A percentile compares a stretch with the other conserved stretches of the same genome.
phyloP scores from a whole-genome alignment of 2,329 filamentous ascomycete species.

The Uncinocarpus reesii region DNA sequence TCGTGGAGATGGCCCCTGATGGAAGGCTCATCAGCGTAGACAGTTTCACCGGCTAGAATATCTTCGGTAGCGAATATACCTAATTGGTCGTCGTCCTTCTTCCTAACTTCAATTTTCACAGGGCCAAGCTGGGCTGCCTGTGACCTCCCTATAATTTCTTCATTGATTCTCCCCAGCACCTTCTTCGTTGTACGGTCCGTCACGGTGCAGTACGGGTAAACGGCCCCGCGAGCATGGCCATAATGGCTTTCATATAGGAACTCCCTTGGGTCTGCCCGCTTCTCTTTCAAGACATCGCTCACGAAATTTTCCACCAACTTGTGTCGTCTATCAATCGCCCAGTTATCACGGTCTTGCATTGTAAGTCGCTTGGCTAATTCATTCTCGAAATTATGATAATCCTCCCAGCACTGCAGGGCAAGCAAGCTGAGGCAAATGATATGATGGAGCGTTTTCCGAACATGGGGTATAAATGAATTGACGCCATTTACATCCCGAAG shows the following conservation, averaged over 20 bases:
- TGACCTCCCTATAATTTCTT: constrained; percentile 19
- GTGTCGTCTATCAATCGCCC: constrained; percentile 19
- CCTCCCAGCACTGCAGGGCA: constrained; percentile 26
- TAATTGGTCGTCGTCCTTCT: constrained; percentile 11
- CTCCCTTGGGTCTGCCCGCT: constrained; percentile 13
- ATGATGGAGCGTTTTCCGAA: constrained; percentile 24
- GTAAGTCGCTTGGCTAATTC: constrained; percentile 17
- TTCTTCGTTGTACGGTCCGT: constrained; percentile 15
- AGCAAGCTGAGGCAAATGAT: constrained; percentile 26
- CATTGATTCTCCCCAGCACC: constrained; percentile 21
- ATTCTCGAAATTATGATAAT: constrained; percentile 20
- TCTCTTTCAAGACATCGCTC: neutral
- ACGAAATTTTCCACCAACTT: constrained; percentile 12
- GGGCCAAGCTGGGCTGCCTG: constrained; percentile 12
- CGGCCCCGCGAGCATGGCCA: constrained; percentile 18
- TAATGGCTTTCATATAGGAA: constrained; percentile 23
- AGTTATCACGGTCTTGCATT: constrained; percentile 20
- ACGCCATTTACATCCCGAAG: constrained; percentile 22
- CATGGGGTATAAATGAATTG: constrained; percentile 24
- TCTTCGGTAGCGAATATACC: constrained; percentile 23
- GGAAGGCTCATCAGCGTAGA: constrained; percentile 29
- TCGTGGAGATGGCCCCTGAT: constrained; percentile 27
- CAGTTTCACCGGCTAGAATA: constrained; percentile 21
- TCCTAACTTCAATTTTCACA: constrained; percentile 12
- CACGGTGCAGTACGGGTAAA: constrained; percentile 24